Percentiles rank a stretch among this genome's conserved stretches.
phyloP scores from a whole-genome alignment of 164 flowering plant genomes.

The Sextonia rubra region DNA sequence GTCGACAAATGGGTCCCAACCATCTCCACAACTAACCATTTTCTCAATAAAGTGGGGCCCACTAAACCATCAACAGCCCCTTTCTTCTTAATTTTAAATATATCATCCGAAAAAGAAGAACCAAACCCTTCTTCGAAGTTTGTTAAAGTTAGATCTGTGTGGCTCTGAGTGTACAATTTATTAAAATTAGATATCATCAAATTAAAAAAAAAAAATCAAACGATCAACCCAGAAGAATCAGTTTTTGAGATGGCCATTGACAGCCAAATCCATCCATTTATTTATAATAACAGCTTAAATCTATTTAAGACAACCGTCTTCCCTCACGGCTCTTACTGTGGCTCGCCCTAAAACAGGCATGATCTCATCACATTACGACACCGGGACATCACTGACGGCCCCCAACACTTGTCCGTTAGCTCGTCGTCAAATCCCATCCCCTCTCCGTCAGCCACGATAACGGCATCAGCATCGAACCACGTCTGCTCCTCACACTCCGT shows the following conservation, averaged over 20 bases:
- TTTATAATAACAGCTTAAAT: not conserved
- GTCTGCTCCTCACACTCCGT: conserved; percentile 36
- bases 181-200: too few species aligned
- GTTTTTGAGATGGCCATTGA: not conserved
- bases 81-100: too few species aligned
- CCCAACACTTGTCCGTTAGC: not conserved
- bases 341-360: conserved; percentile 7
- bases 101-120: too few species aligned
- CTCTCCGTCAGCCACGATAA: conserved; percentile 22
- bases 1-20: too few species aligned
- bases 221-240: not conserved
- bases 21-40: too few species aligned
- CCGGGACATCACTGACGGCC: conserved; percentile 21
- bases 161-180: too few species aligned
- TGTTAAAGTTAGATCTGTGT: too few species aligned
- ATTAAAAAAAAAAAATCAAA: too few species aligned
- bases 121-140: too few species aligned
- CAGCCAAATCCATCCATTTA: not conserved
- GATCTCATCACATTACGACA: conserved; percentile 19
- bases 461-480: conserved; percentile 73
- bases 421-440: not conserved
- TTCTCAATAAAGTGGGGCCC: too few species aligned
- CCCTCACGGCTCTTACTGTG: not conserved
- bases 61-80: too few species aligned
- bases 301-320: not conserved